phyloP scores from a whole-genome alignment of 2,329 filamentous ascomycete genomes.

The Fusarium irregulare region DNA sequence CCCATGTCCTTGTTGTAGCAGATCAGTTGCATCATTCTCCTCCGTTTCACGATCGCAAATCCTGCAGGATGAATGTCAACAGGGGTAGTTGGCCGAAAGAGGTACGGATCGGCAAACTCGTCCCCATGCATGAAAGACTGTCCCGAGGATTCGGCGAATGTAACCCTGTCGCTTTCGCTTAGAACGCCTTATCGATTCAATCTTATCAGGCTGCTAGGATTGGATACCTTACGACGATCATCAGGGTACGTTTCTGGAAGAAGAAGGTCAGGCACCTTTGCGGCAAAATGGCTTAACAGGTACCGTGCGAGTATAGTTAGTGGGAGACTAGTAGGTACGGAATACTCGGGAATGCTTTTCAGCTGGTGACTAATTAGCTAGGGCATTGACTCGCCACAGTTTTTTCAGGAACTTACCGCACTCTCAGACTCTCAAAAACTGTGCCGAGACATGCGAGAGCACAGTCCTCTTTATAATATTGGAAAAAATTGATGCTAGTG shows the following conservation, averaged over 20 bases:
- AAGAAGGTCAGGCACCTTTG: neutral
- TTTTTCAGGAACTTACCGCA: neutral
- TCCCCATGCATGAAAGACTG: neutral
- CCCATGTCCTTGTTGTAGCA: neutral
- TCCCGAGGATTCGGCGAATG: neutral
- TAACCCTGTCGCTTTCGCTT: neutral
- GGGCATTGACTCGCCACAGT: neutral
- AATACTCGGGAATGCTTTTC: neutral
- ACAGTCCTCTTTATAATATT: neutral
- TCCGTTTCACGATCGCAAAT: neutral
- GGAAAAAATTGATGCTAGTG: neutral
- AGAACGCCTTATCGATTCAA: neutral
- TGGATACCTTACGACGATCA: neutral
- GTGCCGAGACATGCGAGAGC: neutral
- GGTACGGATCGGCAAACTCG: neutral
- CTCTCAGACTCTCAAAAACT: neutral
- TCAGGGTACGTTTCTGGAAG: neutral
- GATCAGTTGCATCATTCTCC: conserved; percentile 1
- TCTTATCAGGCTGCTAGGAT: neutral
- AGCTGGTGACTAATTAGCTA: neutral
- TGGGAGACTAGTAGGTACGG: neutral
- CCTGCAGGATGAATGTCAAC: neutral
- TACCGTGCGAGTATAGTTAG: neutral
- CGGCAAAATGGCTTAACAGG: neutral
- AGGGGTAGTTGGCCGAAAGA: neutral